Percentiles rank a stretch among this genome's conserved stretches.
These are phyloP conservation scores for Dothistroma pini DNA, from an alignment of 2,329 filamentous ascomycete species.

Conservation along the genomic window DNA sequence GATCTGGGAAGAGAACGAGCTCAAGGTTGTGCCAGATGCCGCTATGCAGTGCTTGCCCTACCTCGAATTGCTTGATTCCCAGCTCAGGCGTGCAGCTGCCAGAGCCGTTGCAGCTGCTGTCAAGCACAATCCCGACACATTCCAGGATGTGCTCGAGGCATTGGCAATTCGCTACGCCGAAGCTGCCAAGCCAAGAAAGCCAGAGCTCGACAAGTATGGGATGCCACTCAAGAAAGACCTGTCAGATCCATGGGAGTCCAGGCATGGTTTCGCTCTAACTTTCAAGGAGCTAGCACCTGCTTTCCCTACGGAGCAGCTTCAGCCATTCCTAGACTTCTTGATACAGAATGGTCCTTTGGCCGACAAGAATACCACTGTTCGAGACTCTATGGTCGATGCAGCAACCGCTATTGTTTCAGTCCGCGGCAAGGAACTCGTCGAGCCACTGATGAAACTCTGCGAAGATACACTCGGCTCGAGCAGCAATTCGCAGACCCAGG, in stretches of 20 bases:
- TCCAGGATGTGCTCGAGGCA: constrained; percentile 59
- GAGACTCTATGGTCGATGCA: constrained; percentile 88
- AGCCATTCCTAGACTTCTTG: constrained; percentile 77
- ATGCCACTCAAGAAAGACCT: constrained; percentile 89
- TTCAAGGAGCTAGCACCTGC: constrained; percentile 75
- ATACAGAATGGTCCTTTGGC: constrained; percentile 84
- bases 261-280: constrained; percentile 83
- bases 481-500: constrained; percentile 73
- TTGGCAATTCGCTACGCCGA: constrained; percentile 71
- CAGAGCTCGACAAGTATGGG: constrained; percentile 85
- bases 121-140: constrained; percentile 55
- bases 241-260: constrained; percentile 83
- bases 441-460: constrained; percentile 87
- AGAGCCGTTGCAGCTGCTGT: constrained; percentile 75
- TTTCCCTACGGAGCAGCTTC: constrained; percentile 66
- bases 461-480: constrained; percentile 84
- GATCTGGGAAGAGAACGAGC: constrained; percentile 93
- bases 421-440: constrained; percentile 77
- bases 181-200: constrained; percentile 75
- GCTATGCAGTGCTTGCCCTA: constrained; percentile 66
- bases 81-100: constrained; percentile 79
- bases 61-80: constrained; percentile 72
- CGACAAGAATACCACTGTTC: constrained; percentile 71
- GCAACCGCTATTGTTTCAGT: constrained; percentile 75
- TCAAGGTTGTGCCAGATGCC: constrained; percentile 64